Evolutionary conservation across 192 early-diverging fungal species (phyloP).

Genomic region (Phycomyces blakesleeanus): DNA sequence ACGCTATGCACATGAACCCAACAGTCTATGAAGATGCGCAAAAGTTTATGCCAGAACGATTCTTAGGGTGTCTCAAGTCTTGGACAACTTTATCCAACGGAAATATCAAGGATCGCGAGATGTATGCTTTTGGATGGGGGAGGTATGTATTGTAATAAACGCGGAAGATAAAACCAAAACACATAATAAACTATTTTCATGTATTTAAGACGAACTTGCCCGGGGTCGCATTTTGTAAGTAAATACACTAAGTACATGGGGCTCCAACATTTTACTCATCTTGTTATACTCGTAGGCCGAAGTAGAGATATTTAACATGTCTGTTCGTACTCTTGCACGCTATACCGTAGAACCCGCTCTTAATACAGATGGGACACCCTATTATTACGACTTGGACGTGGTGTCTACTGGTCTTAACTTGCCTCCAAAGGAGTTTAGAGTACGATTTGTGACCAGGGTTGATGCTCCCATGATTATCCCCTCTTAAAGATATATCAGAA

Average conservation of each 20-base stretch:
- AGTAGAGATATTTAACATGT: too few species aligned
- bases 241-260: not conserved
- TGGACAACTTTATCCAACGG: conserved; percentile 15
- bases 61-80: not conserved
- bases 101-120: conserved; percentile 5
- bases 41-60: conserved; percentile 46
- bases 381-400: too few species aligned
- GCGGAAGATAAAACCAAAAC: not conserved
- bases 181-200: not conserved
- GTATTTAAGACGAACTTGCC: not conserved
- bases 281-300: too few species aligned
- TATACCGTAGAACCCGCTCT: too few species aligned
- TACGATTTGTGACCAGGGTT: too few species aligned
- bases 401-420: too few species aligned
- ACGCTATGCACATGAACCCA: conserved; percentile 41
- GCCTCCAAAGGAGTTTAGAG: too few species aligned
- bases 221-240: not conserved
- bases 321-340: too few species aligned
- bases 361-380: too few species aligned
- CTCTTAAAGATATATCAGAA: too few species aligned
- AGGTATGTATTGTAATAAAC: not conserved
- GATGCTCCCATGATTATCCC: too few species aligned
- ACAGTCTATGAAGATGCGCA: conserved; percentile 30
- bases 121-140: conserved; percentile 22
- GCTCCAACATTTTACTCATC: too few species aligned